Evolutionary conservation across 192 early-diverging fungal species (phyloP).

Genomic region (Phycomyces blakesleeanus): DNA sequence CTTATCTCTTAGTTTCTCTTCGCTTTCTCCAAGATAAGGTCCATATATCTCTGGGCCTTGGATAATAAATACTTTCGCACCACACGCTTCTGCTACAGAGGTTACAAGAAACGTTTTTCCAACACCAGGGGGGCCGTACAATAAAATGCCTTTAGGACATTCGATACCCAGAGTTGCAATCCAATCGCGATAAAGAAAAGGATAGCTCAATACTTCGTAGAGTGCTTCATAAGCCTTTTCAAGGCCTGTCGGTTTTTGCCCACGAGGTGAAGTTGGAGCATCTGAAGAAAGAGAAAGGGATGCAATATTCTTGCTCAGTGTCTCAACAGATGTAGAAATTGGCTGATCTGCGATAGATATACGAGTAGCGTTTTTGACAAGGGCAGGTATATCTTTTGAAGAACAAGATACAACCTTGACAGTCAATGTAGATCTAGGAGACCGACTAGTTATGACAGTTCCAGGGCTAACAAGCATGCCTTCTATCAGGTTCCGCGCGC

Average conservation of each 20-base stretch:
- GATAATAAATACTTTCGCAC: constrained; percentile 68
- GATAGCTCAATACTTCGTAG: constrained; percentile 75
- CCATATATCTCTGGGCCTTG: constrained; percentile 84
- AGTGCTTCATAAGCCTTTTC: constrained; percentile 71
- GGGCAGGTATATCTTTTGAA: not conserved
- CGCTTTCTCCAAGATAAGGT: constrained; percentile 84
- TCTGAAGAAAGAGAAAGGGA: constrained; percentile 3
- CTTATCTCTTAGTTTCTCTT: constrained; percentile 64
- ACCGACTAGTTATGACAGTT: not conserved
- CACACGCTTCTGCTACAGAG: constrained; percentile 58
- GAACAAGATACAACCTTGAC: constrained; percentile 10
- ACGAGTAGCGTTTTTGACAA: constrained; percentile 9
- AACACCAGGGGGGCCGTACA: constrained; percentile 93
- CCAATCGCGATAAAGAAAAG: constrained; percentile 59
- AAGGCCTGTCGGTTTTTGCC: constrained; percentile 53
- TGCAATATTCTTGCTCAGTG: not conserved
- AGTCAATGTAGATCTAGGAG: not conserved
- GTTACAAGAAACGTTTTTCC: constrained; percentile 90
- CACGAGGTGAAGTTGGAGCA: constrained; percentile 1
- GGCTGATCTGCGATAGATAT: constrained; percentile 1
- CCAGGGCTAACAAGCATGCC: not conserved
- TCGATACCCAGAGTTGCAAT: constrained; percentile 68
- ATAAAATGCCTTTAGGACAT: constrained; percentile 79
- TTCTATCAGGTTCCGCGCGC: not conserved
- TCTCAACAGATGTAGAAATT: not conserved